Evolutionary conservation across 2,329 filamentous ascomycete genomes (phyloP).

Genomic region (Calonectria hongkongensis): DNA sequence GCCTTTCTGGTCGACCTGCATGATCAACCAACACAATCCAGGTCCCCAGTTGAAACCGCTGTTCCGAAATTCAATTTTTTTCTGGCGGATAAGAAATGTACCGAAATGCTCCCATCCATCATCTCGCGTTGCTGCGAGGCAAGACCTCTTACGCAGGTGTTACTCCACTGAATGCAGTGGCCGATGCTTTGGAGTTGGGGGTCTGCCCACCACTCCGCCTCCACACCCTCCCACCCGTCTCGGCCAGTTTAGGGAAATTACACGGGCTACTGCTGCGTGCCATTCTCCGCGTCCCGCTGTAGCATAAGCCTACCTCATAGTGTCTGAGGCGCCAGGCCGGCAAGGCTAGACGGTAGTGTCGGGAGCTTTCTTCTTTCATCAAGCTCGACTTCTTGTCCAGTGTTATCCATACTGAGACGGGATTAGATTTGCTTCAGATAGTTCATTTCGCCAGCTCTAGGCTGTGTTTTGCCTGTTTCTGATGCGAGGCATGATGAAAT

Average conservation of each 20-base stretch:
- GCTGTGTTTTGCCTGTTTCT: constrained; percentile 14
- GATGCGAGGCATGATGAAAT: constrained; percentile 6
- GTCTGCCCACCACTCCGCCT: constrained; percentile 27
- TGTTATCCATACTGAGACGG: neutral
- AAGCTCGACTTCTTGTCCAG: constrained; percentile 11
- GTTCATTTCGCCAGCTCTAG: constrained; percentile 4
- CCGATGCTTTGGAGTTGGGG: constrained; percentile 19
- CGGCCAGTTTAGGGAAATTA: constrained; percentile 28
- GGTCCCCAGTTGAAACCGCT: constrained; percentile 18
- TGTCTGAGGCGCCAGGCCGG: neutral
- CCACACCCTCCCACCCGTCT: constrained; percentile 28
- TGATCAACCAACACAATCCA: constrained; percentile 11
- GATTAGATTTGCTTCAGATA: constrained; percentile 7
- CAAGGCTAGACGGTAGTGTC: constrained; percentile 7
- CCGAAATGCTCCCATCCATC: constrained; percentile 30
- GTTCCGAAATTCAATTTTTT: constrained; percentile 22
- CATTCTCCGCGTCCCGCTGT: constrained; percentile 21
- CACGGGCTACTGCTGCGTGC: constrained; percentile 17
- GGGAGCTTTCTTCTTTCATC: neutral
- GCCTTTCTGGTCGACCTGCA: constrained; percentile 26
- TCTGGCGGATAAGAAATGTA: constrained; percentile 4
- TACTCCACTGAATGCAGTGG: constrained; percentile 29
- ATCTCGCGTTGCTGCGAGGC: constrained; percentile 33
- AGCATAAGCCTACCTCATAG: neutral
- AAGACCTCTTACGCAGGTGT: constrained; percentile 26